These are phyloP conservation scores for Mortierella sp. DNA, from an alignment of 371 early-diverging fungal species.

Conservation along the genomic window DNA sequence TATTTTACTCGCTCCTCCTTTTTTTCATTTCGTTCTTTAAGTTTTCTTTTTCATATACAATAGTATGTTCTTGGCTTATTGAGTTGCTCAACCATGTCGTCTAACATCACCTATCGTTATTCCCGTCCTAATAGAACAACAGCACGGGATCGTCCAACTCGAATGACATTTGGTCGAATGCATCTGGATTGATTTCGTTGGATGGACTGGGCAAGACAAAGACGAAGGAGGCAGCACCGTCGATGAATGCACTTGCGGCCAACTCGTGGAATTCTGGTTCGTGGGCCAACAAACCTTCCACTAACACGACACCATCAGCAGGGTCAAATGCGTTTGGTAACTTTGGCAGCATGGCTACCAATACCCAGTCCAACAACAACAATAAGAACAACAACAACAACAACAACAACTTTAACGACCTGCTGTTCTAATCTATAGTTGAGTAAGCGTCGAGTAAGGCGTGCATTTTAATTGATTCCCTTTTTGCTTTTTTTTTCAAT, in stretches of 20 bases:
- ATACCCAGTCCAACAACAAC: constrained; percentile 24
- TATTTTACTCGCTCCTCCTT: too few relatives aligned
- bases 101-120: background rate
- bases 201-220: constrained; percentile 69
- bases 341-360: constrained; percentile 34
- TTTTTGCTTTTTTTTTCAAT: background rate
- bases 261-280: constrained; percentile 56
- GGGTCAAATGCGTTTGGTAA: constrained; percentile 29
- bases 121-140: background rate
- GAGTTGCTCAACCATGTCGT: background rate
- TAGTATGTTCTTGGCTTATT: background rate
- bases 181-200: constrained; percentile 68
- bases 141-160: constrained; percentile 32
- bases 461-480: background rate
- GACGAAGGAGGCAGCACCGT: constrained; percentile 63
- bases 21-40: too few relatives aligned
- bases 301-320: constrained; percentile 20
- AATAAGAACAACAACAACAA: constrained; percentile 20
- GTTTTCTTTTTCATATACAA: background rate
- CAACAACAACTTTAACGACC: constrained; percentile 10
- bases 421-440: constrained; percentile 4
- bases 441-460: background rate
- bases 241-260: constrained; percentile 72
- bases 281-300: constrained; percentile 44
- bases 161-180: constrained; percentile 71